These are phyloP conservation scores for Penicillium sp. DNA, from an alignment of 2,329 filamentous ascomycete genomes.

Conservation along the genomic window DNA sequence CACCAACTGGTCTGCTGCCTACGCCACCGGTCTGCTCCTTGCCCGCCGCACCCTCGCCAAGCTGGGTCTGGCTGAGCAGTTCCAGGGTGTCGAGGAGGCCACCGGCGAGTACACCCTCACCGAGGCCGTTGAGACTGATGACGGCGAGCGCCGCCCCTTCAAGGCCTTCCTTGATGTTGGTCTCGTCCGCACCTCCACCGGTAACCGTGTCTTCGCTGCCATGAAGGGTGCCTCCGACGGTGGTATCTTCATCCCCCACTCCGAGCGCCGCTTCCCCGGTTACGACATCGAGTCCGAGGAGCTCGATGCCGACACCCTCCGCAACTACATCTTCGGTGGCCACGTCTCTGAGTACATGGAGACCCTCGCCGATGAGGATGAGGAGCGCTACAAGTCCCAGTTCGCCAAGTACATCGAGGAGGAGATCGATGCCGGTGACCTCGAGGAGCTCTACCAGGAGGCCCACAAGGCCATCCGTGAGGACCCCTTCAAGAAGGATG, in stretches of 20 bases:
- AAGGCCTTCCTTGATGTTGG: slow-evolving; percentile 99
- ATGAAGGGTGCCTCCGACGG: slow-evolving; percentile 99
- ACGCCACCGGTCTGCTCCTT: slow-evolving; percentile 93
- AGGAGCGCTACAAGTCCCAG: slow-evolving; percentile 99
- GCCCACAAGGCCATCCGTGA: slow-evolving; percentile 96
- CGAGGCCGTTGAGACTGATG: slow-evolving; percentile 87
- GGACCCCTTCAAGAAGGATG: slow-evolving; percentile 94
- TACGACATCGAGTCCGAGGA: slow-evolving; percentile 98
- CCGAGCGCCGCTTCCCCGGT: slow-evolving; percentile 99
- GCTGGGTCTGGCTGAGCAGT: slow-evolving; percentile 91
- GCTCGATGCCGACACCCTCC: slow-evolving; percentile 93
- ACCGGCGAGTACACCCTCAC: slow-evolving; percentile 96
- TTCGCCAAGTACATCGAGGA: slow-evolving; percentile 98
- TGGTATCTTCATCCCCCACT: slow-evolving; percentile 96
- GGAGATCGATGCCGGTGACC: slow-evolving; percentile 91
- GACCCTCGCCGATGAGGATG: slow-evolving; percentile 97
- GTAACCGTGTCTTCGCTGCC: slow-evolving; percentile 97
- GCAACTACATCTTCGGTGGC: slow-evolving; percentile 98
- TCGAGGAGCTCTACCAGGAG: slow-evolving; percentile 95
- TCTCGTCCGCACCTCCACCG: slow-evolving; percentile 94
- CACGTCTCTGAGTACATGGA: slow-evolving; percentile 99
- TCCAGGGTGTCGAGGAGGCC: slow-evolving; percentile 93
- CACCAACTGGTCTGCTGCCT: slow-evolving; percentile 99
- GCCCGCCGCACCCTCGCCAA: slow-evolving; percentile 97
- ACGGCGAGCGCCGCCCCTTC: slow-evolving; percentile 91